These are phyloP conservation scores for Sedum album DNA, from an alignment of 164 flowering plant genomes.

Conservation along the genomic window DNA sequence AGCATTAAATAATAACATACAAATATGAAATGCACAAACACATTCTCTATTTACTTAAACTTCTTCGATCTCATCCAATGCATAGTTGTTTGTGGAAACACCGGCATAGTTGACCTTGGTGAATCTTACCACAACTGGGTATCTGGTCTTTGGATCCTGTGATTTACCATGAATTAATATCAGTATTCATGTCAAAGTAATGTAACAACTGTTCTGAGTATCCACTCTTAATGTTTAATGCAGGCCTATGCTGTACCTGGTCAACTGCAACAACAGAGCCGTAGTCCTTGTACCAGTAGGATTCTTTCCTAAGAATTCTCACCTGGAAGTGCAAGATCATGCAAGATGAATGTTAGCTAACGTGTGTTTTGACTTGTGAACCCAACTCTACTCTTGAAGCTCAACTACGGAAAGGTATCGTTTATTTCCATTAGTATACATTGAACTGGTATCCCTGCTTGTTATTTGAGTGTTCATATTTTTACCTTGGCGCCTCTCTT, in stretches of 20 bases:
- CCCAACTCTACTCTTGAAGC: not conserved
- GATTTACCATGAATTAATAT: not conserved
- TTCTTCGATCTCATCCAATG: constrained; percentile 72
- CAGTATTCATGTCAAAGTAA: not conserved
- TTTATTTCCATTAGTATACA: not conserved
- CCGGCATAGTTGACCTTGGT: not conserved
- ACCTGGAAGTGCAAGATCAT: constrained; percentile 35
- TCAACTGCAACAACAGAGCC: not conserved
- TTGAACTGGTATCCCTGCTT: not conserved
- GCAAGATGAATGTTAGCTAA: not conserved
- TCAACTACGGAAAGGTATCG: not conserved
- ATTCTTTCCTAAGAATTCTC: constrained; percentile 32
- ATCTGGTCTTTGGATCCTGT: constrained; percentile 70
- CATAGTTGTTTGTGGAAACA: constrained; percentile 78
- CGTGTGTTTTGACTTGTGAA: not conserved
- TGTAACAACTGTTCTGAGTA: not conserved
- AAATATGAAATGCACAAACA: not conserved
- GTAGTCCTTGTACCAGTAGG: not conserved
- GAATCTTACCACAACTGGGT: not conserved
- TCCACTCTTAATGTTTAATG: not conserved
- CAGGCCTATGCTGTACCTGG: not conserved
- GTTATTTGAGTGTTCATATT: too few species aligned
- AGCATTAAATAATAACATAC: not conserved
- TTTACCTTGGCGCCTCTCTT: constrained; percentile 86
- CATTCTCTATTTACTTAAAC: not conserved